phyloP scores from a whole-genome alignment of 2,329 filamentous ascomycete species.

The Calcarisporium arbuscula region DNA sequence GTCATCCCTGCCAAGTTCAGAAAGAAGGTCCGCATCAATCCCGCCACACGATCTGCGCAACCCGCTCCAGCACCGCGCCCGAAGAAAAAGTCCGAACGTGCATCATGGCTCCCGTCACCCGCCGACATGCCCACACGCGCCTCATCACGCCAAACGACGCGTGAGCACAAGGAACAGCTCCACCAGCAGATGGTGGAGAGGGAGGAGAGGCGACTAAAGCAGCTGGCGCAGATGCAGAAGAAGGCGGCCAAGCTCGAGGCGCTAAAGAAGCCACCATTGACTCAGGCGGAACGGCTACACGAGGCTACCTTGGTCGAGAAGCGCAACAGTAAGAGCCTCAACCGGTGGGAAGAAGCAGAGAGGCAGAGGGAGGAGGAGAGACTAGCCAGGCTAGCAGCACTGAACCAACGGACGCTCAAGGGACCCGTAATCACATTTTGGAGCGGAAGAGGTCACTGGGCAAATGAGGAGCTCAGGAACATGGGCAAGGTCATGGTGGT shows the following conservation, averaged over 20 bases:
- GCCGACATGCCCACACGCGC: constrained; percentile 52
- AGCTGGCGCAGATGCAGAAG: constrained; percentile 60
- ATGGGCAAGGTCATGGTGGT: constrained; percentile 61
- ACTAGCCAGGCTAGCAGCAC: constrained; percentile 73
- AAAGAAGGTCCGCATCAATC: constrained; percentile 70
- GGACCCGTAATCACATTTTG: constrained; percentile 88
- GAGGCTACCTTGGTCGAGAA: constrained; percentile 81
- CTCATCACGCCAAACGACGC: constrained; percentile 52
- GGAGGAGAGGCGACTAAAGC: constrained; percentile 63
- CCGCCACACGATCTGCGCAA: constrained; percentile 26
- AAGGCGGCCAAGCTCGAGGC: constrained; percentile 66
- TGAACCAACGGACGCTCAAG: constrained; percentile 79
- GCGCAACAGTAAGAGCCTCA: constrained; percentile 82
- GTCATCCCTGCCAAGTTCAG: constrained; percentile 63
- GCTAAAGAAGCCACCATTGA: constrained; percentile 72
- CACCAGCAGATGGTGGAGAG: constrained; percentile 69
- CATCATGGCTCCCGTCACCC: constrained; percentile 50
- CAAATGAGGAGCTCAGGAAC: constrained; percentile 66
- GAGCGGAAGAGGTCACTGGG: constrained; percentile 84
- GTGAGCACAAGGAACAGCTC: constrained; percentile 53
- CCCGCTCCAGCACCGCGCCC: constrained; percentile 39
- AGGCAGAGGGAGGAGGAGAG: constrained; percentile 81
- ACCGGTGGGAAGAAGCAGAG: constrained; percentile 90
- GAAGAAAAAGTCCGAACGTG: constrained; percentile 55
- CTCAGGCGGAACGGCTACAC: constrained; percentile 75